Evolutionary conservation across 2,329 filamentous ascomycete species (phyloP), one percentile per base, ranked within the genome.

Genomic region (Lojkania enalia): DNA sequence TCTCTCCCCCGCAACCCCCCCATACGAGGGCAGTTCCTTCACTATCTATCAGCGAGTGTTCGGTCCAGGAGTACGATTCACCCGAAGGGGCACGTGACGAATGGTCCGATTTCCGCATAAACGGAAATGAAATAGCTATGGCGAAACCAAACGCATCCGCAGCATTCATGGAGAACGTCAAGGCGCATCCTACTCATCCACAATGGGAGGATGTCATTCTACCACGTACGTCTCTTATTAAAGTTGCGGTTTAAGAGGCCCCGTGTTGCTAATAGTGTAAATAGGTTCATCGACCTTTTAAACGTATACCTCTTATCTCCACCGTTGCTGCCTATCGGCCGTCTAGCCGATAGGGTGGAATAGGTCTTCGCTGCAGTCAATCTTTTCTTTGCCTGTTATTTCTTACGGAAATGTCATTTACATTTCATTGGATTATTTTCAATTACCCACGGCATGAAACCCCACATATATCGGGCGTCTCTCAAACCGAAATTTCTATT

Each of bases 281-380:
- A n/a, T n/a, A n/a, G n/a, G n/a, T n/a, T n/a, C n/a, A 85, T 3
- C 81, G 84, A 18, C 83, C 82, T 33, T 68, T 64, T 40, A 48
- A 36, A 39, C 60, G 60, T n/a, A n/a, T n/a, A n/a, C n/a, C n/a
- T n/a, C n/a, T n/a, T n/a, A n/a, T n/a, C n/a, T n/a, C n/a, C n/a
- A n/a, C n/a, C n/a, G n/a, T 11, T 30, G 27, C 27, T 42, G 20
- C 15, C 9, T 16, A 23, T 20, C 20, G 16, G 30, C n/a, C 25
- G n/a, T 27, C 25, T 27, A n/a, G n/a, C n/a, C n/a, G n/a, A n/a
- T n/a, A n/a, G n/a, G n/a, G n/a, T n/a, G n/a, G n/a, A n/a, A n/a
- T n/a, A n/a, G n/a, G n/a, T n/a, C n/a, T n/a, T n/a, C n/a, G n/a
- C n/a, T n/a, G n/a, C n/a, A n/a, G n/a, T n/a, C n/a, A n/a, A n/a